Percentiles rank a stretch among this genome's conserved stretches.
These are phyloP conservation scores for Pseudonectria buxi DNA, from an alignment of 2,329 filamentous ascomycete species.

Conservation along the genomic window DNA sequence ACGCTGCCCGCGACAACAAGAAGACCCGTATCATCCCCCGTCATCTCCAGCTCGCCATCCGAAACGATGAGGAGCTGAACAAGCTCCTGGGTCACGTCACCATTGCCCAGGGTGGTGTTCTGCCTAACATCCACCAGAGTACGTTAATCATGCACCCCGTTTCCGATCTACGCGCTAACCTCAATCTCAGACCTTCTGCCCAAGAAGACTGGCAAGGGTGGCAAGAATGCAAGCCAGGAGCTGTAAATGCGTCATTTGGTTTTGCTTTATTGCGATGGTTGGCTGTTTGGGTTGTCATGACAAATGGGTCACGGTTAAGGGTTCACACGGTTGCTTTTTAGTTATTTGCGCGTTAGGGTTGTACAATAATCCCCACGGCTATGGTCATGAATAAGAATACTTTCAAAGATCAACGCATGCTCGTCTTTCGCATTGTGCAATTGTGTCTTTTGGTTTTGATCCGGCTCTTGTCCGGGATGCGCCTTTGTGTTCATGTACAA, in stretches of 20 bases:
- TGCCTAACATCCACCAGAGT: slow-evolving; percentile 98
- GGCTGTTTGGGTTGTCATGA: slow-evolving; percentile 70
- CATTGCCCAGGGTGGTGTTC: slow-evolving; percentile 93
- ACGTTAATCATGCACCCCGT: slow-evolving; percentile 35
- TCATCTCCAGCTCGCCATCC: slow-evolving; percentile 97
- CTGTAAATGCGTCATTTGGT: slow-evolving; percentile 57
- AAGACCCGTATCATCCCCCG: slow-evolving; percentile 99
- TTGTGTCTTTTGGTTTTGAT: not conserved
- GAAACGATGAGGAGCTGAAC: slow-evolving; percentile 99
- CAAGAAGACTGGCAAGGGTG: slow-evolving; percentile 96
- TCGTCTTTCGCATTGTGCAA: not conserved
- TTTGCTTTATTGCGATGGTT: slow-evolving; percentile 52
- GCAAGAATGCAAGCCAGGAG: slow-evolving; percentile 91
- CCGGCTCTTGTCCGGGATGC: no score
- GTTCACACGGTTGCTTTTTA: slow-evolving; percentile 54
- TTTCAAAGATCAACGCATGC: slow-evolving; percentile 33
- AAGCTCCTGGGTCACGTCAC: slow-evolving; percentile 95
- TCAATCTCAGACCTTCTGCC: slow-evolving; percentile 74
- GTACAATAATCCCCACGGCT: slow-evolving; percentile 68
- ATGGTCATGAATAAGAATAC: slow-evolving; percentile 58
- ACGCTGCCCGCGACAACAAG: slow-evolving; percentile 99
- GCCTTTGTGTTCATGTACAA: no score
- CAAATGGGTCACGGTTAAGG: slow-evolving; percentile 75
- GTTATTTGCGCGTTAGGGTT: slow-evolving; percentile 52
- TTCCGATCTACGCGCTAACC: slow-evolving; percentile 29